Base-by-base conservation (phyloP, 306 rosid species). In the Pyrus communis region DNA sequence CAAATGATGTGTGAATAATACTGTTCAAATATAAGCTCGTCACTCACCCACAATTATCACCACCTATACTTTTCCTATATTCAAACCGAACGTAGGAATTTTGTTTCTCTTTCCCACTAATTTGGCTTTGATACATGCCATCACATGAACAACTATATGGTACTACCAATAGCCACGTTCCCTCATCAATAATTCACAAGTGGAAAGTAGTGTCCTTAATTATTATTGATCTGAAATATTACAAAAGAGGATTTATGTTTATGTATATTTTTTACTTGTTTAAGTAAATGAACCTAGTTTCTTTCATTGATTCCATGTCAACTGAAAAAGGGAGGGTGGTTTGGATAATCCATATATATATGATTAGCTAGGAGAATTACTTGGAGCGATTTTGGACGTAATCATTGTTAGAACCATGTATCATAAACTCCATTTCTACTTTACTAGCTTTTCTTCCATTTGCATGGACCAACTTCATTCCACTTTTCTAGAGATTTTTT, bases 1-100 rank as follows among this genome's bases (percentile, higher is more conserved):
- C 2, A 38, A 7, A 38, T 0, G 0, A 1, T 38, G 10, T 38
- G 2, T 38, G 2, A 38, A 38, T 38, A 7, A 0, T 0, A 38
- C 10, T 5, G 2, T 38, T 0, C 0, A 5, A 4, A 49, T 49
- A 5, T 49, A 49, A 49, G 6, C 55, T 49, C 8, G 1, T 49
- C 55, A 49, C 9, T 49, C 21, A 5, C 21, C 9, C 55, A 5
- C 8, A 4, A 3, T 49, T 7, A 2, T 49, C 21, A 49, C 6
- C 2, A 2, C 21, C 55, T 0, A 49, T 14, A 49, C 54, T 15
- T 49, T 49, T 49, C 21, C 21, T 5, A 49, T 15, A 15, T 14
- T 4, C 54, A 14, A 14, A 15, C 55, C 55, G 5, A 49, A 14
- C 1, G 54, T 14, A 14, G 54, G 54, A 49, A 15, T 10, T 58